Evolutionary conservation across 2,329 filamentous ascomycete species (phyloP).

Genomic region (Xylaria polymorpha): DNA sequence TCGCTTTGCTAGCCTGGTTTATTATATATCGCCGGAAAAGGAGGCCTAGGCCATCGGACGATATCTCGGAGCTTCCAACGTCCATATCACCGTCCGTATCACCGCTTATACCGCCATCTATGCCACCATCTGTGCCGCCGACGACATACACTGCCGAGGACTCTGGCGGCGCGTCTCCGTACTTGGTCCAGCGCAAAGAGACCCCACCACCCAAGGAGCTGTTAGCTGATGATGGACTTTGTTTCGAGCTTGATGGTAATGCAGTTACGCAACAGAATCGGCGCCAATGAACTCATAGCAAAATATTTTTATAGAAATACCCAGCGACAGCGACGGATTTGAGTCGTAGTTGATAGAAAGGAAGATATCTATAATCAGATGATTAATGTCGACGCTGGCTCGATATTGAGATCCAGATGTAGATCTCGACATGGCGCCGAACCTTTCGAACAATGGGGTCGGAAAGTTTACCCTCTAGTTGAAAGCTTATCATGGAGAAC

Average conservation of each 20-base stretch:
- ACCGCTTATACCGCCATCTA: neutral
- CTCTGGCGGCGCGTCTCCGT: slow-evolving; percentile 1
- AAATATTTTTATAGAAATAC: neutral
- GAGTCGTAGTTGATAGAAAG: no score
- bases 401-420: no score
- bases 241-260: slow-evolving; percentile 24
- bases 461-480: no score
- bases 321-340: neutral
- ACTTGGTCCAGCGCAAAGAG: neutral
- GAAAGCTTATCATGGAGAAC: no score
- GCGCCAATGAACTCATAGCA: neutral
- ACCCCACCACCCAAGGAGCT: slow-evolving; percentile 17
- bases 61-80: neutral
- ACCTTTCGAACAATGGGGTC: no score
- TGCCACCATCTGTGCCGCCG: neutral
- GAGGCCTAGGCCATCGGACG: neutral
- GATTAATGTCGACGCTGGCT: no score
- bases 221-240: neutral
- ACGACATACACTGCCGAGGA: slow-evolving; percentile 13
- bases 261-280: neutral
- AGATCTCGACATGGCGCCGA: no score
- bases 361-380: no score
- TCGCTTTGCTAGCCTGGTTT: slow-evolving; percentile 31
- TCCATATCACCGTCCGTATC: neutral
- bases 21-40: slow-evolving; percentile 31